Evolutionary conservation across 495 filamentous ascomycete species (phyloP).

Genomic region (Daldinia concentrica): DNA sequence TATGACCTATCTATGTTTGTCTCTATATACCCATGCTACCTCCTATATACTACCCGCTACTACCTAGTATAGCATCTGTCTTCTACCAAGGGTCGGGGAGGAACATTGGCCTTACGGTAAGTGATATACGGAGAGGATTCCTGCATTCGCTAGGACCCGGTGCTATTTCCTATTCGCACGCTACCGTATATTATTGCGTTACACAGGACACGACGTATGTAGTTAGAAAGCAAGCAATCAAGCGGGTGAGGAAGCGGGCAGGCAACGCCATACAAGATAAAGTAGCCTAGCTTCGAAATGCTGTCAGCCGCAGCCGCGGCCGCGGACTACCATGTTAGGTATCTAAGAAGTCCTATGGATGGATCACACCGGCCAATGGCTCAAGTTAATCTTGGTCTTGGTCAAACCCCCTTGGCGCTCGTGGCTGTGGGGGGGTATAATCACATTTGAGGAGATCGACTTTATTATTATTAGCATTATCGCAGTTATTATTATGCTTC

Average conservation of each 20-base stretch:
- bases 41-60: neutral
- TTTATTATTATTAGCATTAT: neutral
- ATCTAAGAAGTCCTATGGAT: slow-evolving; percentile 8
- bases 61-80: slow-evolving; percentile 3
- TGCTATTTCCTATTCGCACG: slow-evolving; percentile 34
- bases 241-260: neutral
- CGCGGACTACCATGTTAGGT: slow-evolving; percentile 13
- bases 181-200: slow-evolving; percentile 31
- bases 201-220: slow-evolving; percentile 22
- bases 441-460: neutral
- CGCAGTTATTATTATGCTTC: neutral
- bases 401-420: neutral
- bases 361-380: neutral
- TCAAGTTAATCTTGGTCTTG: neutral
- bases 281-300: slow-evolving; percentile 17
- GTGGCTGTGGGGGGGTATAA: neutral
- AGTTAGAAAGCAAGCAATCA: slow-evolving; percentile 21
- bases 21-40: neutral
- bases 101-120: slow-evolving; percentile 3
- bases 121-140: slow-evolving; percentile 25
- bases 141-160: slow-evolving; percentile 34
- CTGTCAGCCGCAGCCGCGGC: slow-evolving; percentile 37
- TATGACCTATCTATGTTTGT: slow-evolving; percentile 1
- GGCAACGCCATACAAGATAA: slow-evolving; percentile 1
- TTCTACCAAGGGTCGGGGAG: neutral